Percentiles rank a stretch among this genome's conserved stretches.
Evolutionary conservation across 768 basidiomycete species (phyloP).

Genomic region (Leccinum fibrillosum): DNA sequence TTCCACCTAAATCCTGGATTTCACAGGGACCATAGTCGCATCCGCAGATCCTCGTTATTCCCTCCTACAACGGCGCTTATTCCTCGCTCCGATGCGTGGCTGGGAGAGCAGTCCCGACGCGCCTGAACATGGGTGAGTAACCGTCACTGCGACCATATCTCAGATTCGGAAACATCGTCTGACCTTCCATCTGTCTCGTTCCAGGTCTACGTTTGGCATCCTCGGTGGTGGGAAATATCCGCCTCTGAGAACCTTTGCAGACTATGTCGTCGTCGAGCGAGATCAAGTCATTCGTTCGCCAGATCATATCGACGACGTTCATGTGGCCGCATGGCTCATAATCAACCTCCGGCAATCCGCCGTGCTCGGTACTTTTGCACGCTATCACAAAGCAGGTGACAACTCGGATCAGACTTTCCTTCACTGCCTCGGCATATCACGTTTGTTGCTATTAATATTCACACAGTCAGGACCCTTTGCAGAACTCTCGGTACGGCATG

Average conservation of each 20-base stretch:
- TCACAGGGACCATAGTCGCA: constrained; percentile 61
- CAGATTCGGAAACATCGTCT: background rate
- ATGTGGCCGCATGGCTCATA: constrained; percentile 61
- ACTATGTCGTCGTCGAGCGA: constrained; percentile 74
- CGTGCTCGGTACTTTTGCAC: too few species aligned
- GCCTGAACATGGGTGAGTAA: constrained; percentile 61
- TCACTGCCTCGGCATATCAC: too few species aligned
- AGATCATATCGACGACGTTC: constrained; percentile 60
- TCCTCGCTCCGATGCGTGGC: constrained; percentile 71
- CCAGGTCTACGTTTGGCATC: constrained; percentile 52
- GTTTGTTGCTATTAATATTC: too few species aligned
- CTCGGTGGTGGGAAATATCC: constrained; percentile 57
- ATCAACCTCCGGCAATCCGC: too few species aligned
- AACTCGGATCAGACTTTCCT: too few species aligned
- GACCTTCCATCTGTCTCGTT: background rate
- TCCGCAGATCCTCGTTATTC: constrained; percentile 50
- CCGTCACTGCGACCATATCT: background rate
- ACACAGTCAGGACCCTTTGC: too few species aligned
- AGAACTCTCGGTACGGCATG: too few species aligned
- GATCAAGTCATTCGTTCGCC: constrained; percentile 66
- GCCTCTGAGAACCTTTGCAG: constrained; percentile 67
- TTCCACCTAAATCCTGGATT: background rate
- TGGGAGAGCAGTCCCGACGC: constrained; percentile 64
- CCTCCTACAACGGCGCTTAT: constrained; percentile 62
- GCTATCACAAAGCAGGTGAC: too few species aligned